These are phyloP conservation scores for Fusarium praegraminearum DNA, from an alignment of 2,329 filamentous ascomycete species.

Conservation along the genomic window DNA sequence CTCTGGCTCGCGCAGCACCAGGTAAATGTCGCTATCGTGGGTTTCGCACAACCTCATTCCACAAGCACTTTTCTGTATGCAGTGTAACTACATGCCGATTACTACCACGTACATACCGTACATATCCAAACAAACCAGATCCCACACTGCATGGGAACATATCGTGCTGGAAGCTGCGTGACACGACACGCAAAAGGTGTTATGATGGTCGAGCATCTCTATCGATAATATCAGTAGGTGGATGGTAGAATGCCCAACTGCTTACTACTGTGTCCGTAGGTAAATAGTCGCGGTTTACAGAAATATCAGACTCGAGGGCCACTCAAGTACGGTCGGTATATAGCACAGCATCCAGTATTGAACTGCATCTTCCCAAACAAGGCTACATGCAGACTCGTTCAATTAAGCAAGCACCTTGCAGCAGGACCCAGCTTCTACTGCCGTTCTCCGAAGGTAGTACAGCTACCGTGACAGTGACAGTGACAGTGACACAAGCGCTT, in stretches of 20 bases:
- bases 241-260: background rate
- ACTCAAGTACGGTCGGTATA: background rate
- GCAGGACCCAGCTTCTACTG: slow-evolving; percentile 27
- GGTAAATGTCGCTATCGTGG: background rate
- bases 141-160: slow-evolving; percentile 10
- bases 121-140: slow-evolving; percentile 13
- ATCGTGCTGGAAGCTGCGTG: slow-evolving; percentile 8
- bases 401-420: slow-evolving; percentile 17
- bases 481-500: slow-evolving; percentile 14
- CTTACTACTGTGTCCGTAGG: background rate
- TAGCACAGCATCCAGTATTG: background rate
- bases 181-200: background rate
- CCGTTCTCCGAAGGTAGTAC: slow-evolving; percentile 36
- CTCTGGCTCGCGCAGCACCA: background rate
- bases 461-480: slow-evolving; percentile 21
- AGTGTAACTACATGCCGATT: slow-evolving; percentile 22
- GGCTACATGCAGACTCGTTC: slow-evolving; percentile 19
- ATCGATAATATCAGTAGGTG: background rate
- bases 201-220: background rate
- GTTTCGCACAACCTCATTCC: background rate
- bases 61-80: slow-evolving; percentile 2
- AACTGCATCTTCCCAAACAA: slow-evolving; percentile 11
- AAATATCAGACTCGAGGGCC: background rate
- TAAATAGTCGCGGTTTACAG: background rate
- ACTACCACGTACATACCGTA: slow-evolving; percentile 12